Percentiles rank a stretch among this genome's conserved stretches.
phyloP scores from a whole-genome alignment of 1,284 basidiomycete genomes.

The Ceraceosorus guamensis region DNA sequence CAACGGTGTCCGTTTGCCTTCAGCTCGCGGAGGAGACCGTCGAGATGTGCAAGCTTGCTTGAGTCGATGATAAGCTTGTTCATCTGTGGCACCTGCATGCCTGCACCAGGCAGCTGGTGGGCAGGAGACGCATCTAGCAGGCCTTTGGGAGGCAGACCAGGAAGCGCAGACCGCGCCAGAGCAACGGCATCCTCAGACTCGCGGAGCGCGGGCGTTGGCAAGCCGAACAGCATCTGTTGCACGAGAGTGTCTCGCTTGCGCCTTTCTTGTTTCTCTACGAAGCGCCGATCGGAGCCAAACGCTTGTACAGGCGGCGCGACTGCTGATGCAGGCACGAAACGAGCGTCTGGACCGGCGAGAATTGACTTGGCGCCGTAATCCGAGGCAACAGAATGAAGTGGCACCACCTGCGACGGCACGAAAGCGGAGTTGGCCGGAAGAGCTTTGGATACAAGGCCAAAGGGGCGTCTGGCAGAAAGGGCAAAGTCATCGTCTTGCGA shows the following conservation, averaged over 20 bases:
- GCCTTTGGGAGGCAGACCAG: constrained; percentile 63
- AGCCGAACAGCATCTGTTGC: constrained; percentile 74
- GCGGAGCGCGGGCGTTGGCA: constrained; percentile 60
- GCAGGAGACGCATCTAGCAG: constrained; percentile 62
- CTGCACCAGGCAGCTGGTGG: constrained; percentile 72
- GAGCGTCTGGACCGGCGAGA: constrained; percentile 68
- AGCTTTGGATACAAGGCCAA: constrained; percentile 46
- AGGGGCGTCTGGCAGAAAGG: constrained; percentile 50
- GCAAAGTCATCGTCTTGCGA: constrained; percentile 56
- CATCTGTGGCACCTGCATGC: constrained; percentile 88
- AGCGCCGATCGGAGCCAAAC: constrained; percentile 69
- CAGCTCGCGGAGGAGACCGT: constrained; percentile 79
- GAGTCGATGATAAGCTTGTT: constrained; percentile 96
- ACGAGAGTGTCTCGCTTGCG: constrained; percentile 57
- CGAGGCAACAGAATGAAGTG: constrained; percentile 60
- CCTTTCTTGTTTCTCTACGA: constrained; percentile 64
- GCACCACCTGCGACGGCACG: constrained; percentile 37
- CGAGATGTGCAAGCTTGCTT: constrained; percentile 86
- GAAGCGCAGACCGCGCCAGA: constrained; percentile 54
- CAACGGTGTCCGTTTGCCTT: constrained; percentile 91
- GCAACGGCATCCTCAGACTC: constrained; percentile 59
- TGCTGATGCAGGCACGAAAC: constrained; percentile 72
- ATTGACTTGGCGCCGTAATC: constrained; percentile 67
- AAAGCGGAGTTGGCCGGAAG: constrained; percentile 36
- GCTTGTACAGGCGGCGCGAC: constrained; percentile 76